Evolutionary conservation across 2,329 filamentous ascomycete species (phyloP), one percentile per base, ranked within the genome.

Genomic region (Thielaviopsis populi): DNA sequence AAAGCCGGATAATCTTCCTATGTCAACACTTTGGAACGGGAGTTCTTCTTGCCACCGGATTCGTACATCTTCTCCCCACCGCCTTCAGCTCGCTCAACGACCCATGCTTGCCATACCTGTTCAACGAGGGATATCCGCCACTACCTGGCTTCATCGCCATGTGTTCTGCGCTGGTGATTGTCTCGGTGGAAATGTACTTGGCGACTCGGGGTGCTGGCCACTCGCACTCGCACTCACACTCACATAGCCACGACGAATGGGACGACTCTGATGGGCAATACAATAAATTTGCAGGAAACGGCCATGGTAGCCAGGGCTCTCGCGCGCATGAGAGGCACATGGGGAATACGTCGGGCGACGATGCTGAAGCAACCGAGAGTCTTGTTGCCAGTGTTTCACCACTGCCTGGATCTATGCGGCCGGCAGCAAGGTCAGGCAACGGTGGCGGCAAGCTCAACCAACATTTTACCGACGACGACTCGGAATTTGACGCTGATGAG

Each of bases 171-270:
- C 79, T 95, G 66, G 76, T 88, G 3, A 91, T 96, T 2, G 89
- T 95, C 6, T 82, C 84, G 1, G 81, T 96, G 62, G 92, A 97
- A 73, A 95, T 94, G 75, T 90, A 91, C 72, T 85, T 97, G 69
- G 91, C 90, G 0, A 87, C 86, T 1, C 75, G 83, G 63, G 83
- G 83, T 53, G 84, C 83, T 1, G 78, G 81, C 1, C 83, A 84
- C 69, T 81, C 80, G 1, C 81, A 85, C 69, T 79, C 80, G 1
- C 83, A 84, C 69, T 81, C 80, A 1, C 81, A 85, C 69, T 79
- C 80, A 1, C 83, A 85, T 68, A 72, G 76, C 40, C 76, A 76
- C 63, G 71, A 71, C 11, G 73, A 73, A 41, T 81, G 78, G 75
- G 78, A 80, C 41, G 77, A 78, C 2, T 75, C 77, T 17, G 75